A percentile compares a stretch with the other conserved stretches of the same genome.
These are phyloP conservation scores for Grosmannia penicillata DNA, from an alignment of 2,329 filamentous ascomycete genomes.

Conservation along the genomic window DNA sequence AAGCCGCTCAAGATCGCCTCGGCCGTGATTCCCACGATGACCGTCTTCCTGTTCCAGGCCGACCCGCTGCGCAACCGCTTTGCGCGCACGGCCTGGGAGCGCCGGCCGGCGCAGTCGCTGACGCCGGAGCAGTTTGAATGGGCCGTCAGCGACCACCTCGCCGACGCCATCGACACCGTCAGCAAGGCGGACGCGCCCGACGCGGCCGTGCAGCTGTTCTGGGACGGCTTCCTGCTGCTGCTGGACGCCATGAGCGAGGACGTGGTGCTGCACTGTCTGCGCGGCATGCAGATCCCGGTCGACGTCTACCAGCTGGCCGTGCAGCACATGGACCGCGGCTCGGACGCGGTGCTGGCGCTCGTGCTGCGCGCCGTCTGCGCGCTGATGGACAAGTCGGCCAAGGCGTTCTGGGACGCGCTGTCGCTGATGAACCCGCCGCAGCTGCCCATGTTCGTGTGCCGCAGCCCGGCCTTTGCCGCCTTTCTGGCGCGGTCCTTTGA, in stretches of 20 bases:
- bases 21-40: constrained; percentile 65
- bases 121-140: constrained; percentile 70
- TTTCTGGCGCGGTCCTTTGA: constrained; percentile 47
- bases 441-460: constrained; percentile 73
- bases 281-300: constrained; percentile 63
- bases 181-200: constrained; percentile 30
- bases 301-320: constrained; percentile 51
- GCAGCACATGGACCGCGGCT: constrained; percentile 33
- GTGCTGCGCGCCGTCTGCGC: constrained; percentile 56
- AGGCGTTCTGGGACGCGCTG: constrained; percentile 80
- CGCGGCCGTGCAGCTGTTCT: constrained; percentile 53
- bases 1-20: constrained; percentile 63
- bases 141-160: constrained; percentile 63
- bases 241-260: constrained; percentile 58
- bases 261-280: constrained; percentile 62
- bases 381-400: constrained; percentile 60
- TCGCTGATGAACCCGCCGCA: constrained; percentile 65
- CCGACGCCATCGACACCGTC: constrained; percentile 49
- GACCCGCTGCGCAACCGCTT: constrained; percentile 50
- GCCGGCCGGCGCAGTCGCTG: constrained; percentile 44
- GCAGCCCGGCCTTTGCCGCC: constrained; percentile 49
- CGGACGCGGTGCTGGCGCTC: constrained; percentile 46
- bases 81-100: constrained; percentile 54
- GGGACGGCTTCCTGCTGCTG: constrained; percentile 63
- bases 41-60: constrained; percentile 67